Evolutionary conservation across 208 protist genomes (phyloP), one percentile per base, ranked within the genome.

Genomic region (Trypanosoma vivax): DNA sequence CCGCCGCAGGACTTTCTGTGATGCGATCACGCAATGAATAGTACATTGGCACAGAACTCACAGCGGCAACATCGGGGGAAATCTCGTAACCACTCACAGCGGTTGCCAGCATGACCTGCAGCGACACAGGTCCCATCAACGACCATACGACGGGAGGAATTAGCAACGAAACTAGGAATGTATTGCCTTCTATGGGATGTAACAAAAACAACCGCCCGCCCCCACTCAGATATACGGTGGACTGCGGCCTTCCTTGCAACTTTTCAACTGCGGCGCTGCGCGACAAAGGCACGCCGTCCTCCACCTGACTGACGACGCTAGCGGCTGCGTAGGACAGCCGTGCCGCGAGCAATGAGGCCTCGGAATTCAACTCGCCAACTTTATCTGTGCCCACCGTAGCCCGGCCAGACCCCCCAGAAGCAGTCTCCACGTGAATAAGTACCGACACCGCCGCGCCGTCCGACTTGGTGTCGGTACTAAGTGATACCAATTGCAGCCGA

Each of bases 141-240:
- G 55, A 37, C 66, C 72, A 83, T 21, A 80, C 55, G n/a, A 13
- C 0, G 0, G 49, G 41, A 2, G 83, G 83, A 31, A 84, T 51
- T 0, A 40, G 45, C 23, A 81, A 42, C 1, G 66, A 50, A 1
- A 74, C 54, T 16, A 77, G 30, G 46, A 78, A 87, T 1, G 69
- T 60, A 13, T 54, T 59, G 3, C 64, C 64, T 43, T 90, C 83
- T 3, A 90, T 40, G 10, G 83, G 76, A 21, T 54, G 66, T 5
- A 70, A 50, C 16, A 68, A 48, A 52, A 65, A 76, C 27, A 72
- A 57, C 9, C 76, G 74, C 25, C 24, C 50, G 2, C 68, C 76
- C 23, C 52, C 61, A 6, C 42, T 23, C 23, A 60, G 37, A 25
- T 52, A 52, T 23, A 60, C 18, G 46, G 49, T 57, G 24, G 72